These are phyloP conservation scores for Cylindricascospora bacillispora DNA, from an alignment of 1,139 yeast species.

Conservation along the genomic window DNA sequence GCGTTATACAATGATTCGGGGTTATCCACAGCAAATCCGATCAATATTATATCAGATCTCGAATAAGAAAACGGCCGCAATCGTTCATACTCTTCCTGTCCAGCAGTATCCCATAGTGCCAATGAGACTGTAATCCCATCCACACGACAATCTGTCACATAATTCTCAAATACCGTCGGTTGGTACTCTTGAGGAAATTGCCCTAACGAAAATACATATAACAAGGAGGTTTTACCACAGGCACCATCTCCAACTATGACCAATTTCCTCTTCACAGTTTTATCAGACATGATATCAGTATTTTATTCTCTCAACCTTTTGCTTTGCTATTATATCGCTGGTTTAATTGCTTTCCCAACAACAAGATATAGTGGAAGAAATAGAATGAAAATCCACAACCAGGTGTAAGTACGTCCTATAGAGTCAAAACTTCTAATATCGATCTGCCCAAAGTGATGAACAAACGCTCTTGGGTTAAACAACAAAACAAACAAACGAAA, in stretches of 20 bases:
- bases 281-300: slow-evolving; percentile 18
- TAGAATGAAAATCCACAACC: too few species aligned
- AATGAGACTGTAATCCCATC: slow-evolving; percentile 85
- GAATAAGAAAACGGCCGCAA: slow-evolving; percentile 62
- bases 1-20: slow-evolving; percentile 63
- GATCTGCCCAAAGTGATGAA: too few species aligned
- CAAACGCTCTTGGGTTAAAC: too few species aligned
- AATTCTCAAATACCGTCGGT: slow-evolving; percentile 92
- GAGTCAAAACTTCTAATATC: too few species aligned
- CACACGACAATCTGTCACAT: slow-evolving; percentile 84
- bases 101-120: slow-evolving; percentile 95
- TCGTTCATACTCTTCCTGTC: slow-evolving; percentile 82
- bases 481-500: too few species aligned
- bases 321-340: too few species aligned
- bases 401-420: too few species aligned
- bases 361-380: too few species aligned
- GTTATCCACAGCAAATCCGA: slow-evolving; percentile 59
- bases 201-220: slow-evolving; percentile 85
- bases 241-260: slow-evolving; percentile 96
- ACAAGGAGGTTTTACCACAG: slow-evolving; percentile 82
- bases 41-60: slow-evolving; percentile 59
- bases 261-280: slow-evolving; percentile 51
- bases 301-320: too few species aligned
- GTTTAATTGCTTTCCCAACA: too few species aligned
- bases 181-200: slow-evolving; percentile 71